A percentile compares a stretch with the other conserved stretches of the same genome.
Evolutionary conservation across 345 rosid genomes (phyloP).

Genomic region (Acer saccharum): DNA sequence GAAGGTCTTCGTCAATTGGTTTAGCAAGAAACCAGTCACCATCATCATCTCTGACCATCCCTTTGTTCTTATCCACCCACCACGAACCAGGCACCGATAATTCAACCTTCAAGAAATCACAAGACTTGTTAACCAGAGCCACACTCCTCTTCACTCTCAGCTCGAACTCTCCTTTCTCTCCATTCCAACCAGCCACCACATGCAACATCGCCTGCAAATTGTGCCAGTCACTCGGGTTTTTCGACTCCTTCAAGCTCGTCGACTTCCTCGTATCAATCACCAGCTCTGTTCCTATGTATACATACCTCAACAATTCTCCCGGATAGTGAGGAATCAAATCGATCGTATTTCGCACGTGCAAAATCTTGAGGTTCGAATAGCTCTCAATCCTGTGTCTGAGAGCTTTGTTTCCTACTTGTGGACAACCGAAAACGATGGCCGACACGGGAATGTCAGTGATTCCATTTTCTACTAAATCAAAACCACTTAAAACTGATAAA

Average conservation of each 20-base stretch:
- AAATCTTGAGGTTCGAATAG: constrained; percentile 53
- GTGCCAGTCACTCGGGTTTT: constrained; percentile 84
- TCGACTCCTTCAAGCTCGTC: constrained; percentile 62
- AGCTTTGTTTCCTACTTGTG: constrained; percentile 74
- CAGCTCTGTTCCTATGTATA: constrained; percentile 42
- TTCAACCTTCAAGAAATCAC: constrained; percentile 69
- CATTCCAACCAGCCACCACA: constrained; percentile 83
- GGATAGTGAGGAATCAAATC: constrained; percentile 83
- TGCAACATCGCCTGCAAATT: constrained; percentile 89
- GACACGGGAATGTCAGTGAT: constrained; percentile 57
- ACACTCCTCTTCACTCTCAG: constrained; percentile 76
- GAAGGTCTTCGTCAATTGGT: constrained; percentile 61
- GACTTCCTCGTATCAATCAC: constrained; percentile 79
- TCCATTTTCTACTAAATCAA: constrained; percentile 73
- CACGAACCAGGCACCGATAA: constrained; percentile 73
- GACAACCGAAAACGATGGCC: constrained; percentile 77
- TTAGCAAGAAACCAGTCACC: constrained; percentile 68
- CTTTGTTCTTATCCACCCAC: constrained; percentile 96
- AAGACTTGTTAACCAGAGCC: constrained; percentile 82
- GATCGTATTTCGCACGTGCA: constrained; percentile 66
- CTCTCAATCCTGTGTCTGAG: constrained; percentile 45
- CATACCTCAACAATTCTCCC: constrained; percentile 59
- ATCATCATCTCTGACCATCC: constrained; percentile 51
- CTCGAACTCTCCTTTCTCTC: constrained; percentile 59
- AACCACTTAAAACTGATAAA: constrained; percentile 62